Evolutionary conservation across 768 basidiomycete genomes (phyloP).

Genomic region (Suillus lakei): DNA sequence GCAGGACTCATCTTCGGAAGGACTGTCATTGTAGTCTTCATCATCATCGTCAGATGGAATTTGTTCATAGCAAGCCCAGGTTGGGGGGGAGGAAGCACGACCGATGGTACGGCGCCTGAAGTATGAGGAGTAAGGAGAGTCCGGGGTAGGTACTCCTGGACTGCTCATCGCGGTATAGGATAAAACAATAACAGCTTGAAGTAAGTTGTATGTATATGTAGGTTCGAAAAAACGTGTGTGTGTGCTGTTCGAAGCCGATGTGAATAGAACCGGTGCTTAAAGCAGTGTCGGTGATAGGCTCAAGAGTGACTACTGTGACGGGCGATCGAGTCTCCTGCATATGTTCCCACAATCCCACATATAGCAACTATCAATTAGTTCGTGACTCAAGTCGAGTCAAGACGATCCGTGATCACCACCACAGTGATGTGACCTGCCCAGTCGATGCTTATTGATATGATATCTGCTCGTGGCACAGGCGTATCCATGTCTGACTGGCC

Average conservation of each 20-base stretch:
- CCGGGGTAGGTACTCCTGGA: constrained; percentile 25
- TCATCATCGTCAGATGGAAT: constrained; percentile 72
- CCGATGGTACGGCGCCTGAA: constrained; percentile 75
- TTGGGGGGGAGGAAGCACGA: constrained; percentile 81
- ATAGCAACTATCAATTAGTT: neutral
- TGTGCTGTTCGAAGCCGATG: constrained; percentile 7
- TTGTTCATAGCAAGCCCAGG: constrained; percentile 92
- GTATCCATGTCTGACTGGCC: neutral
- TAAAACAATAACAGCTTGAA: neutral
- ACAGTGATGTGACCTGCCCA: neutral
- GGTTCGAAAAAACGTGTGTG: constrained; percentile 3
- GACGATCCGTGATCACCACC: neutral
- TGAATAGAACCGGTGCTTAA: constrained; percentile 13
- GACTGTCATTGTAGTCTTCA: constrained; percentile 60
- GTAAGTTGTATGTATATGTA: constrained; percentile 8
- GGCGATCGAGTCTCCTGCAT: neutral
- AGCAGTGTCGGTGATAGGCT: constrained; percentile 14
- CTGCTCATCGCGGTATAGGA: constrained; percentile 22
- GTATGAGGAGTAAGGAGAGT: constrained; percentile 35
- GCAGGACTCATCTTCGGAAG: constrained; percentile 60
- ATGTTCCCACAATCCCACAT: constrained; percentile 3
- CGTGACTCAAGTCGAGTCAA: neutral
- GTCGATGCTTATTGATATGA: neutral
- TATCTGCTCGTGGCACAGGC: neutral
- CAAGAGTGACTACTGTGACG: constrained; percentile 26